Conservation (phyloP, 2,329 filamentous ascomycete genomes). For the Diplodia seriata region DNA sequence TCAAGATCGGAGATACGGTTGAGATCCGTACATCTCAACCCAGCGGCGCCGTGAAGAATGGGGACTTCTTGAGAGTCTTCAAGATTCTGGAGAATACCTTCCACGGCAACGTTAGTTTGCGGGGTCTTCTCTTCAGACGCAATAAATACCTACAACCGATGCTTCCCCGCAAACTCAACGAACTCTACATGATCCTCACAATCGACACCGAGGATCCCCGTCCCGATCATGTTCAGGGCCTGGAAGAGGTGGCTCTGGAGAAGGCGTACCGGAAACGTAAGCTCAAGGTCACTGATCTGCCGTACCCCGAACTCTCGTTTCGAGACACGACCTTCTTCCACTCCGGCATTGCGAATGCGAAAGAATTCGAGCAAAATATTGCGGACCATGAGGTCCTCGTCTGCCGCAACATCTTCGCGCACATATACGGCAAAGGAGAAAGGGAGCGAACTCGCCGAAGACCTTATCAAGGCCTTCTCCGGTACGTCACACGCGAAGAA, state of each 20-base stretch:
- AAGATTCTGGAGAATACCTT: neutral
- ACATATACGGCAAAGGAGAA: neutral
- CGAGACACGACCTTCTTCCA: neutral
- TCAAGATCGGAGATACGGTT: neutral
- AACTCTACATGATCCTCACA: neutral
- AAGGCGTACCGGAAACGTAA: neutral
- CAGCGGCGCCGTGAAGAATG: neutral
- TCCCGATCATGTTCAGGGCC: neutral
- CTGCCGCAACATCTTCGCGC: neutral
- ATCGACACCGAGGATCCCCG: neutral
- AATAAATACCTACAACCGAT: neutral
- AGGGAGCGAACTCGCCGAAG: neutral
- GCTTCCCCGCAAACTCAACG: neutral
- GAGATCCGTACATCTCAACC: neutral
- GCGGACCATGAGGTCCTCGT: neutral
- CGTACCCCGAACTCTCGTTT: neutral
- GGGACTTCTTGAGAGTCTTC: conserved; percentile 5
- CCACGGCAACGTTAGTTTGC: neutral
- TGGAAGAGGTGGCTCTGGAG: neutral
- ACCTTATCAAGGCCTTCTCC: neutral
- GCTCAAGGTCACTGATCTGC: neutral
- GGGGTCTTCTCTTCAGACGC: neutral
- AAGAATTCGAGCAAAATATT: neutral
- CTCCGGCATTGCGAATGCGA: neutral
- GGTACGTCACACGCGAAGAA: neutral